Evolutionary conservation across 139 green algal genomes (phyloP).

Genomic region (Eudorina sp.): DNA sequence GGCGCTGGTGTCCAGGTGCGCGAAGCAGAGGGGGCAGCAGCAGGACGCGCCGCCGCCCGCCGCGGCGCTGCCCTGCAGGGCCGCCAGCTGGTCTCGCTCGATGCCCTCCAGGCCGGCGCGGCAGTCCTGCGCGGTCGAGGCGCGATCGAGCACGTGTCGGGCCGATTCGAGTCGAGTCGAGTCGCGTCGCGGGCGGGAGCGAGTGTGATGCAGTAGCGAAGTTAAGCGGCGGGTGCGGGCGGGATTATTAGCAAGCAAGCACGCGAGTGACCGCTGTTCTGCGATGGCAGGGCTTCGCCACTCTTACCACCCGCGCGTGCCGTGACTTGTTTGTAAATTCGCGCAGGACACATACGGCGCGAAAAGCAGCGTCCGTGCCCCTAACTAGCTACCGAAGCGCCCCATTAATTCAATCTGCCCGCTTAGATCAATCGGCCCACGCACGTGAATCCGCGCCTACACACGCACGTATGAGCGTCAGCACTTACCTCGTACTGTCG

Average conservation of each 20-base stretch:
- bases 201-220: neutral
- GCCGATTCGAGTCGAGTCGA: neutral
- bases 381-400: too few species aligned
- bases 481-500: neutral
- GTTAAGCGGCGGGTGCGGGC: too few species aligned
- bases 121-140: neutral
- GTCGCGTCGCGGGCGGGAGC: too few species aligned
- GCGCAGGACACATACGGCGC: too few species aligned
- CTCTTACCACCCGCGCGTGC: too few species aligned
- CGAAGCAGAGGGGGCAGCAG: conserved; percentile 9
- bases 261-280: too few species aligned
- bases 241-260: too few species aligned
- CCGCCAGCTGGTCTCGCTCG: neutral
- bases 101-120: neutral
- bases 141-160: neutral
- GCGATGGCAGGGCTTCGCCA: too few species aligned
- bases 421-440: too few species aligned
- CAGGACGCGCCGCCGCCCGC: neutral
- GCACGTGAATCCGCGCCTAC: too few species aligned
- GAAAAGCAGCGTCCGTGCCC: neutral
- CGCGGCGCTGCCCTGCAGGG: neutral
- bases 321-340: neutral
- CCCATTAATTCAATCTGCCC: too few species aligned
- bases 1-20: neutral
- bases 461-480: neutral